phyloP scores from a whole-genome alignment of 305 asterid genomes.

The Petunia hybrid region DNA sequence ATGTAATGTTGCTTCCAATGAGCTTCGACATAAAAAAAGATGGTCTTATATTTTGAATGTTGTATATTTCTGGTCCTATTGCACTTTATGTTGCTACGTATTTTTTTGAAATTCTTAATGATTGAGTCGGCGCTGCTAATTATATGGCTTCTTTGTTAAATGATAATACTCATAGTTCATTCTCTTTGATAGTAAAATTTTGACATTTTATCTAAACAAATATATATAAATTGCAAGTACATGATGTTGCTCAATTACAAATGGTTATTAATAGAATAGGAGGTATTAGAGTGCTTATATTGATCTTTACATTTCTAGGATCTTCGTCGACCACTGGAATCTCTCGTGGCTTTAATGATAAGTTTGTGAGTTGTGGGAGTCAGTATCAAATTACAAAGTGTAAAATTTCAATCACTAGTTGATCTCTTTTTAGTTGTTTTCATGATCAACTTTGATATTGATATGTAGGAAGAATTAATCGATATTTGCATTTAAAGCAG shows the following conservation, averaged over 20 bases:
- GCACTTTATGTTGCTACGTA: slow-evolving; percentile 6
- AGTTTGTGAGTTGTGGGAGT: neutral
- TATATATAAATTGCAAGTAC: neutral
- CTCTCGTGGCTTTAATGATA: neutral
- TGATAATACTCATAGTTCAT: neutral
- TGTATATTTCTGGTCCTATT: slow-evolving; percentile 2
- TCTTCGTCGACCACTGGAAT: neutral
- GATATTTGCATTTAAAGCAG: too few relatives aligned
- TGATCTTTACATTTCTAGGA: neutral
- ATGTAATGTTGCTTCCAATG: slow-evolving; percentile 21
- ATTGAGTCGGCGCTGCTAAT: neutral
- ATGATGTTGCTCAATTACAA: neutral
- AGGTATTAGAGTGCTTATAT: neutral
- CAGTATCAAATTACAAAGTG: too few relatives aligned
- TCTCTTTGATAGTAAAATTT: neutral
- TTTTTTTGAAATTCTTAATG: neutral
- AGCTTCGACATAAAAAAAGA: neutral
- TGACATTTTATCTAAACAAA: neutral
- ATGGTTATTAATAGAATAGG: neutral
- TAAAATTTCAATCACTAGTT: too few relatives aligned
- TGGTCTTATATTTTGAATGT: slow-evolving; percentile 11
- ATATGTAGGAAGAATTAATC: too few relatives aligned
- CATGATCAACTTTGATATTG: too few relatives aligned
- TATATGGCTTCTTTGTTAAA: neutral
- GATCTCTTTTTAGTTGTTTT: too few relatives aligned